Conservation (phyloP, 176 grass and related monocot species). For the Tillandsia fasciculata region DNA sequence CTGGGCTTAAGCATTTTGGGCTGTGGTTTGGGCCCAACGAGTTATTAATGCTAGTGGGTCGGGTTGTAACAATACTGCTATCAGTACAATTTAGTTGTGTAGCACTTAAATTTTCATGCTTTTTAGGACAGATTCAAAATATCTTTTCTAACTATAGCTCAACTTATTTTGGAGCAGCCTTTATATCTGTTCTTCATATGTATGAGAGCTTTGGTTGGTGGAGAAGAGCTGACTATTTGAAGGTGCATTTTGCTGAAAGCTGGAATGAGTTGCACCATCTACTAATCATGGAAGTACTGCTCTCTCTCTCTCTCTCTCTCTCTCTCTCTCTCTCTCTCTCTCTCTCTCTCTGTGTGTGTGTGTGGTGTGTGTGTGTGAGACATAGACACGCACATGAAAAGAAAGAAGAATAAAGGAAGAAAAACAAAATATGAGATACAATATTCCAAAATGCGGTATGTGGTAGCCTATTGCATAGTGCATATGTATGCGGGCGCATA, state of each 20-base stretch:
- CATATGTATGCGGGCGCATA: no score
- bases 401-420: no score
- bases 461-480: no score
- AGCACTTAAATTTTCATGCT: not conserved
- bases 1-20: no score
- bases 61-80: no score
- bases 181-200: constrained; percentile 96
- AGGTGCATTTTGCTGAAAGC: constrained; percentile 96
- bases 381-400: no score
- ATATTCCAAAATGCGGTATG: no score
- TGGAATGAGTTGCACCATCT: constrained; percentile 96
- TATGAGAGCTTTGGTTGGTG: constrained; percentile 94
- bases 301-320: not conserved
- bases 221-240: constrained; percentile 80
- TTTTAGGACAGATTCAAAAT: constrained; percentile 4
- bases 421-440: no score
- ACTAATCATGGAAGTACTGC: constrained; percentile 87
- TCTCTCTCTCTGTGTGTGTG: not conserved
- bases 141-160: not conserved
- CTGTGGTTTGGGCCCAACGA: no score
- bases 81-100: no score
- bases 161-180: constrained; percentile 36
- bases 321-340: not conserved
- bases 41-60: no score
- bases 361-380: no score